These are phyloP conservation scores for Camellia japonica DNA, from an alignment of 148 eudicot species.

Conservation along the genomic window DNA sequence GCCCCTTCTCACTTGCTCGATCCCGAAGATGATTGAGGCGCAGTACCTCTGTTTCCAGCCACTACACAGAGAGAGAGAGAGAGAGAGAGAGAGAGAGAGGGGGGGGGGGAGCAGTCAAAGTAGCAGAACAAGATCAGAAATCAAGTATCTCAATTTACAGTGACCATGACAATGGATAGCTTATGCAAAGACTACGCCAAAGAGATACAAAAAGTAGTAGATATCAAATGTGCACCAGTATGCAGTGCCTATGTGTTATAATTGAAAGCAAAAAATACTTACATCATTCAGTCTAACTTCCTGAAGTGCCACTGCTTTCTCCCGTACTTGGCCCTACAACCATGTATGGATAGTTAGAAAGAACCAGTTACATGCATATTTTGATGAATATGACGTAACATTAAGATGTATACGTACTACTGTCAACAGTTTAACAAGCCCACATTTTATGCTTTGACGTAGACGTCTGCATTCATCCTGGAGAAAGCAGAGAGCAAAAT, in stretches of 20 bases:
- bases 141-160: constrained; percentile 7
- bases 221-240: background rate
- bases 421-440: constrained; percentile 78
- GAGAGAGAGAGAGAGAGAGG: background rate
- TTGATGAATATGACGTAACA: background rate
- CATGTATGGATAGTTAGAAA: constrained; percentile 17
- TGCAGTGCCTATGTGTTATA: background rate
- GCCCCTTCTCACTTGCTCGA: constrained; percentile 91
- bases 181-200: background rate
- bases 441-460: constrained; percentile 87
- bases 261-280: constrained; percentile 33
- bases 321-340: constrained; percentile 78
- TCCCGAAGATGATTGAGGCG: constrained; percentile 88
- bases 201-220: background rate
- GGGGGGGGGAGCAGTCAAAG: constrained; percentile 9
- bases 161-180: background rate
- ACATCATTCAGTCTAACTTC: constrained; percentile 66
- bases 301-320: constrained; percentile 73
- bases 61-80: constrained; percentile 21
- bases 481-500: constrained; percentile 11
- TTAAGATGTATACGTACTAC: constrained; percentile 53
- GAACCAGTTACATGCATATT: background rate
- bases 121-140: constrained; percentile 8
- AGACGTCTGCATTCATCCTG: constrained; percentile 94
- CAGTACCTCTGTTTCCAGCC: constrained; percentile 72